Base-by-base conservation (phyloP, 139 green algal species). In the Zygnema cylindricum region DNA sequence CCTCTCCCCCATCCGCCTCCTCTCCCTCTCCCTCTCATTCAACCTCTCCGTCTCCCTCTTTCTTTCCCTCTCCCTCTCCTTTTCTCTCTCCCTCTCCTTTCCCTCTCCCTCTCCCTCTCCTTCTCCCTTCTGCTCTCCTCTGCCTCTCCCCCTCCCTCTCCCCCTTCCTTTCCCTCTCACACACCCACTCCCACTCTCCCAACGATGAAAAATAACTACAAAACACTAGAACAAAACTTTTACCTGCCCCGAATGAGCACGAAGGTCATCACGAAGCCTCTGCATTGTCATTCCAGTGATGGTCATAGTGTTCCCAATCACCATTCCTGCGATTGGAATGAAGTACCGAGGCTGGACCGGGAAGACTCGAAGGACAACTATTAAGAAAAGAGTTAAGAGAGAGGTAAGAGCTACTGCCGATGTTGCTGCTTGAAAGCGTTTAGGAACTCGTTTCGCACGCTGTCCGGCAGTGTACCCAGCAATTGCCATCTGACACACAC, bases 241-340 rank as follows among this genome's bases (percentile, higher is more conserved):
- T 55, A 0, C 83, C 86, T 69, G 1, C 49, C 32, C 0, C 86
- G 23, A 11, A 90, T 76, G 30, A 82, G 25, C 39, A n/a, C n/a
- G 1, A 88, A 33, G 49, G 36, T 82, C 43, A n/a, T n/a, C n/a
- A n/a, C n/a, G n/a, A n/a, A n/a, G n/a, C n/a, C n/a, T n/a, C n/a
- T 89, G 82, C 36, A 91, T 30, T 23, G 86, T 55, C 23, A 91
- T 63, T 1, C 81, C 86, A 11, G 79, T 89, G 69, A 89, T 77
- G 25, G 57, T 89, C 86, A 91, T 91, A 33, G 79, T 38, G 35
- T 88, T 91, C 23, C 86, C 86, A 1, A 89, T n/a, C 43, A 91
- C 55, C 86, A 91, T 91, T 1, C 86, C 86, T 2, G 79, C 32
- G 1, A 88, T 69, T 3, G 86, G 86, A 32, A 91, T 89, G 16